Conservation (phyloP, 257 asterid species). For the Nicotiana knightiana region DNA sequence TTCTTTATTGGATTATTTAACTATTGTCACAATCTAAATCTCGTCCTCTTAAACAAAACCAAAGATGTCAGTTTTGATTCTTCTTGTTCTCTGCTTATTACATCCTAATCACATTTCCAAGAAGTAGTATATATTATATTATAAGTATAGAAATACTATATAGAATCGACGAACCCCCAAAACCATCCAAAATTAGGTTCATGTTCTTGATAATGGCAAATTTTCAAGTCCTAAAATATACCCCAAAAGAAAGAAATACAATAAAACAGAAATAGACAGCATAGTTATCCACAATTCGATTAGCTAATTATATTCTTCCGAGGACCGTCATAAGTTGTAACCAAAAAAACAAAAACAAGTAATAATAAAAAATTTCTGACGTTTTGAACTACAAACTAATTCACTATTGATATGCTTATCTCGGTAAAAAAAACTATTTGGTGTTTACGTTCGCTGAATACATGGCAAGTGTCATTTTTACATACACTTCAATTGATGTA, state of each 20-base stretch:
- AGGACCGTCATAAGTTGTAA: not conserved
- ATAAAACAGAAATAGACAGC: not conserved
- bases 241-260: not conserved
- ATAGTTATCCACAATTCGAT: slow-evolving; percentile 1
- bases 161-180: not conserved
- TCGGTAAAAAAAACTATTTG: too few species aligned
- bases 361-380: not conserved
- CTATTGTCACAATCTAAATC: not conserved
- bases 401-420: not conserved
- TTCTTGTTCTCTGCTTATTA: not conserved
- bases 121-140: not conserved
- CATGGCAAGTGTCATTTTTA: too few species aligned
- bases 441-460: too few species aligned
- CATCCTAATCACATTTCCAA: not conserved
- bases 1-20: not conserved
- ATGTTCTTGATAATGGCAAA: slow-evolving; percentile 6
- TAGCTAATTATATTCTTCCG: not conserved
- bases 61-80: slow-evolving; percentile 1
- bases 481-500: too few species aligned
- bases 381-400: not conserved
- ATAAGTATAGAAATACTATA: not conserved
- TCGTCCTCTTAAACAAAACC: not conserved
- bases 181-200: slow-evolving; percentile 8
- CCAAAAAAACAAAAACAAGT: not conserved
- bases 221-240: not conserved